A percentile compares a stretch with the other conserved stretches of the same genome.
phyloP scores from a whole-genome alignment of 2,329 filamentous ascomycete genomes.

The Arthrobotrys iridis region DNA sequence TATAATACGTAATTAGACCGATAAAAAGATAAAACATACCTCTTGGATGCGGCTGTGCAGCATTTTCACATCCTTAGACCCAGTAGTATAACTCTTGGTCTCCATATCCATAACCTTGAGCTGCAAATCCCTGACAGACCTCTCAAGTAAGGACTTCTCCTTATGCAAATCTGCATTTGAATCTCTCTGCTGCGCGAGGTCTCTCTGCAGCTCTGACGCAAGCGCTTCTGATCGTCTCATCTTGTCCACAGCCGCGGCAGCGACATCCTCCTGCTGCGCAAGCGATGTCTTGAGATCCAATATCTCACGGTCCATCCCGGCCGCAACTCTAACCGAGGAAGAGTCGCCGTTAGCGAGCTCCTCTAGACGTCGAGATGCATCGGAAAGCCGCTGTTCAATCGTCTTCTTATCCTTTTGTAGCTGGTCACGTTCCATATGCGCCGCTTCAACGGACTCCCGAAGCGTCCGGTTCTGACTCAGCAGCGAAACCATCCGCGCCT shows the following conservation, averaged over 20 bases:
- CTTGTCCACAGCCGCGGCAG: slow-evolving; percentile 90
- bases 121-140: slow-evolving; percentile 88
- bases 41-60: slow-evolving; percentile 94
- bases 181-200: slow-evolving; percentile 86
- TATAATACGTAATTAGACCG: slow-evolving; percentile 11
- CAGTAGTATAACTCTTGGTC: slow-evolving; percentile 94
- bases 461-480: slow-evolving; percentile 88
- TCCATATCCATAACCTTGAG: slow-evolving; percentile 90
- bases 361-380: slow-evolving; percentile 87
- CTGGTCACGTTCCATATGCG: slow-evolving; percentile 83
- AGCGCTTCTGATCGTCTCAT: slow-evolving; percentile 94
- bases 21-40: slow-evolving; percentile 69
- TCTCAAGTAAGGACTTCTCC: slow-evolving; percentile 89
- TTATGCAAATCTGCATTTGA: slow-evolving; percentile 82
- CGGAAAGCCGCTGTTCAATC: slow-evolving; percentile 82
- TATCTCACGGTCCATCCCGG: slow-evolving; percentile 85
- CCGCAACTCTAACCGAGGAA: slow-evolving; percentile 87
- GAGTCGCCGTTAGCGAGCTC: slow-evolving; percentile 86
- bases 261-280: slow-evolving; percentile 92
- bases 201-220: slow-evolving; percentile 88
- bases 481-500: slow-evolving; percentile 88
- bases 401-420: slow-evolving; percentile 89
- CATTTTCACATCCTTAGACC: slow-evolving; percentile 94
- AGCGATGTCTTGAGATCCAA: slow-evolving; percentile 87
- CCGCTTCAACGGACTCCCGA: slow-evolving; percentile 84